Evolutionary conservation across 2,329 filamentous ascomycete species (phyloP).

Genomic region (Gliomastix tumulicola): DNA sequence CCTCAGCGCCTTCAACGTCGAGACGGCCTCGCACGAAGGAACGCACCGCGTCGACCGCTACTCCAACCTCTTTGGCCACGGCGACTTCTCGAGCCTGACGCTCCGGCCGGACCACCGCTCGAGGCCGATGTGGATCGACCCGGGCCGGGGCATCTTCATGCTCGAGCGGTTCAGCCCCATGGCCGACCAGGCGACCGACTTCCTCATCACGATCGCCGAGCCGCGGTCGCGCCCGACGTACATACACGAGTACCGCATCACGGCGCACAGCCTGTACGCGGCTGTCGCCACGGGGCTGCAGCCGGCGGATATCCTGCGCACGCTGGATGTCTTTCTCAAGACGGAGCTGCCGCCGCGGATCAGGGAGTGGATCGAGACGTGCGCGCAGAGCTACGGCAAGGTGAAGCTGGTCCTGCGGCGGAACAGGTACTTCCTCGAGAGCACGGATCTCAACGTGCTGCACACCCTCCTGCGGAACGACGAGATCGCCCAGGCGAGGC

Average conservation of each 20-base stretch:
- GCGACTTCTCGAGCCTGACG: constrained; percentile 74
- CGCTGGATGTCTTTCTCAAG: constrained; percentile 81
- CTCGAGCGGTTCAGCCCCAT: constrained; percentile 90
- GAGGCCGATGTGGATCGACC: constrained; percentile 90
- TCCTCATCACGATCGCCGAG: constrained; percentile 92
- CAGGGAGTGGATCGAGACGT: constrained; percentile 67
- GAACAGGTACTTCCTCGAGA: constrained; percentile 91
- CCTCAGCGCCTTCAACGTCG: constrained; percentile 50
- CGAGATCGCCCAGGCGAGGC: constrained; percentile 72
- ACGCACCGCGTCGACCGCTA: constrained; percentile 33
- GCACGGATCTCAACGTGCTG: constrained; percentile 76
- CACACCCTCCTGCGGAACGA: constrained; percentile 81
- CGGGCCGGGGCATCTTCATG: constrained; percentile 77
- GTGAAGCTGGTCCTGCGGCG: constrained; percentile 93
- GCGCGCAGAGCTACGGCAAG: constrained; percentile 88
- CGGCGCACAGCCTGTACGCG: constrained; percentile 87
- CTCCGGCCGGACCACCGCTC: constrained; percentile 86
- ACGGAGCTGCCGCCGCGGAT: constrained; percentile 78
- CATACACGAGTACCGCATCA: constrained; percentile 90
- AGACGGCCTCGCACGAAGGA: constrained; percentile 49
- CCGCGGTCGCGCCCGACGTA: constrained; percentile 83
- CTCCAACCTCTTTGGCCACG: constrained; percentile 37
- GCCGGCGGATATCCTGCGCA: constrained; percentile 81
- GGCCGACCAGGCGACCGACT: constrained; percentile 82
- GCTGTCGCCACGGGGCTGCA: constrained; percentile 92